These are phyloP conservation scores for Lojkania enalia DNA, from an alignment of 2,329 filamentous ascomycete genomes.

Conservation along the genomic window DNA sequence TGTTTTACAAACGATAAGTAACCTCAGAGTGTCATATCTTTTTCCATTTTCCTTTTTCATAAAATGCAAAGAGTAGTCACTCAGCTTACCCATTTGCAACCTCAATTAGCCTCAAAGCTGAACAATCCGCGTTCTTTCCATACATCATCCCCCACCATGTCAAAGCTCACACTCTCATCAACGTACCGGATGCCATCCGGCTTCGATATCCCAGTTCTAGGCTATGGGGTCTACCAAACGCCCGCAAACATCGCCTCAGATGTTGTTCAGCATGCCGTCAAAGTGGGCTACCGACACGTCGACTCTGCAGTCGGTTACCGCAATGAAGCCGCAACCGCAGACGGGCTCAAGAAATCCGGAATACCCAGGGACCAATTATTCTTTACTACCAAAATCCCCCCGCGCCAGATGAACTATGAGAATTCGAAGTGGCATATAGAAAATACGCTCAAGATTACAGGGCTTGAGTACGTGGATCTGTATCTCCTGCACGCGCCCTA, in stretches of 20 bases:
- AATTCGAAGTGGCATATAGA: constrained; percentile 65
- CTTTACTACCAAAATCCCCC: constrained; percentile 71
- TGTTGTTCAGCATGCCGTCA: constrained; percentile 62
- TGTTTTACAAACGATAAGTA: neutral
- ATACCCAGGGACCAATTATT: constrained; percentile 65
- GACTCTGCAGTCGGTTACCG: constrained; percentile 67
- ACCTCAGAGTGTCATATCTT: neutral
- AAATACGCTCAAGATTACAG: constrained; percentile 57
- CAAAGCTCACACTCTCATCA: constrained; percentile 49
- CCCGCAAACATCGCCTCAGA: constrained; percentile 61
- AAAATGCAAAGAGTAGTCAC: constrained; percentile 8
- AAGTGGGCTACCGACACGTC: constrained; percentile 64
- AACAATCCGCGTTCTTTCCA: constrained; percentile 16
- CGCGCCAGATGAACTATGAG: constrained; percentile 59
- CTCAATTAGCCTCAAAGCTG: constrained; percentile 14
- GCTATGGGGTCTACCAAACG: constrained; percentile 57
- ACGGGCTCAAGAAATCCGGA: constrained; percentile 61
- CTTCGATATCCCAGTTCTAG: constrained; percentile 63
- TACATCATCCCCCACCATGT: constrained; percentile 44
- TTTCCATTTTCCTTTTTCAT: neutral
- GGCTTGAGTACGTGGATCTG: constrained; percentile 69
- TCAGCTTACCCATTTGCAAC: constrained; percentile 17
- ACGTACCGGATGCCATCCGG: constrained; percentile 61
- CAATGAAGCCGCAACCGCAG: constrained; percentile 69
- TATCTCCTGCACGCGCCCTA: constrained; percentile 60